Conservation (phyloP, 495 filamentous ascomycete species). For the Parmelia sp. region DNA sequence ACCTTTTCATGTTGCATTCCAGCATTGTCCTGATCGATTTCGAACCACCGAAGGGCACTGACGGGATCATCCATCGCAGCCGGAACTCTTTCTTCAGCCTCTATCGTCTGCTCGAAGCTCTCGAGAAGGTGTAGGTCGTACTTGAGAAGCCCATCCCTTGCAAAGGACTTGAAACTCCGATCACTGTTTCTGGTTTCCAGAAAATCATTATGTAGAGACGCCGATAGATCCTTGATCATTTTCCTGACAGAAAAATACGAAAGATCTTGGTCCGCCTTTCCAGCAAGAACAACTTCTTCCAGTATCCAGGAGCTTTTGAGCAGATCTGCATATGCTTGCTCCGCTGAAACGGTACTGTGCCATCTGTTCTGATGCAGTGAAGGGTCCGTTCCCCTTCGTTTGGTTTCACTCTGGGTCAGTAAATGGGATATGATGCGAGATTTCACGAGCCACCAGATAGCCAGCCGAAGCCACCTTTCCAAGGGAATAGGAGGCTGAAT, state of each 20-base stretch:
- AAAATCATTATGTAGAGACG: slow-evolving; percentile 11
- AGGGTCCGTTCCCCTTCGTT: background rate
- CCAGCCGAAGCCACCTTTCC: slow-evolving; percentile 21
- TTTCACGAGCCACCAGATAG: slow-evolving; percentile 22
- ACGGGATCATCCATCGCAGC: slow-evolving; percentile 18
- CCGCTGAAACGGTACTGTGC: slow-evolving; percentile 17
- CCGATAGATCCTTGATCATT: slow-evolving; percentile 11
- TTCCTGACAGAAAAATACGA: slow-evolving; percentile 2
- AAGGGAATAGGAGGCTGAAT: background rate
- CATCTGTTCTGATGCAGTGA: slow-evolving; percentile 11
- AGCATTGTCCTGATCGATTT: slow-evolving; percentile 21
- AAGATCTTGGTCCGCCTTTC: slow-evolving; percentile 7
- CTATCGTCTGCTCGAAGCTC: slow-evolving; percentile 20
- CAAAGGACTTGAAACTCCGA: background rate
- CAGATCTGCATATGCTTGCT: slow-evolving; percentile 18
- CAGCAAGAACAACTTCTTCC: slow-evolving; percentile 13
- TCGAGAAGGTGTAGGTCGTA: slow-evolving; percentile 17
- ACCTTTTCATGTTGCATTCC: slow-evolving; percentile 13
- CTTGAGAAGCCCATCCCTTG: background rate
- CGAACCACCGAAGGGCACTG: slow-evolving; percentile 19
- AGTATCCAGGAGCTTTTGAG: slow-evolving; percentile 22
- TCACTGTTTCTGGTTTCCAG: background rate
- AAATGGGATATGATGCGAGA: slow-evolving; percentile 3
- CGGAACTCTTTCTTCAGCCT: slow-evolving; percentile 13
- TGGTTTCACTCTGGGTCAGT: background rate